phyloP scores from a whole-genome alignment of 306 rosid genomes.

The Rosa persica region DNA sequence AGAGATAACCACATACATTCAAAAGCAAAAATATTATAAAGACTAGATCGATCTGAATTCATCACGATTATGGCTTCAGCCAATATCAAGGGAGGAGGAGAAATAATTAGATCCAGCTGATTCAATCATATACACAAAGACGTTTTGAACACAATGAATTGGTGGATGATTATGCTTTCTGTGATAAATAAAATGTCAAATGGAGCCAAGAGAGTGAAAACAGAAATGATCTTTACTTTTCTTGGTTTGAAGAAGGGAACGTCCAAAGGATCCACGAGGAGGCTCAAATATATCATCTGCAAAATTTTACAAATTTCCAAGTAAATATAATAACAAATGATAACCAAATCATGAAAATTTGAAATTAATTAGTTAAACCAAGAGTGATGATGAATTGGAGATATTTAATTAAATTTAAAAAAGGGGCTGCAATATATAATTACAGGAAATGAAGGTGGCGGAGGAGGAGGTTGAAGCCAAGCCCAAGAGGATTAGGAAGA shows the following conservation, averaged over 20 bases:
- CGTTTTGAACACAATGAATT: not conserved
- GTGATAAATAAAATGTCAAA: not conserved
- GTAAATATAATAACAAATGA: not conserved
- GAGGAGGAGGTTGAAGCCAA: constrained; percentile 44
- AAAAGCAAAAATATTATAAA: not conserved
- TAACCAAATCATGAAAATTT: not conserved
- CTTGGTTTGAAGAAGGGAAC: constrained; percentile 77
- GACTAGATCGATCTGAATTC: not conserved
- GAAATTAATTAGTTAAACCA: not conserved
- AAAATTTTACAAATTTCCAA: constrained; percentile 12
- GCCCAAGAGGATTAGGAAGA: constrained; percentile 38
- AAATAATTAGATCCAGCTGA: not conserved
- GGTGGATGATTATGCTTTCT: constrained; percentile 3
- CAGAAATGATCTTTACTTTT: constrained; percentile 38
- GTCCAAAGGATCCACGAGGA: constrained; percentile 39
- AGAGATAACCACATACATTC: not conserved
- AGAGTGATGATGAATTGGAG: not conserved
- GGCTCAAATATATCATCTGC: constrained; percentile 52
- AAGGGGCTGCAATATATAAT: not conserved
- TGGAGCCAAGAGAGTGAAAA: not conserved
- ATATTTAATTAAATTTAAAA: not conserved
- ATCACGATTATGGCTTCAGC: not conserved
- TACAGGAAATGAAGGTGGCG: constrained; percentile 59
- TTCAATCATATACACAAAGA: not conserved
- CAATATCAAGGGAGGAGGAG: not conserved